Conservation (phyloP, 2,329 filamentous ascomycete genomes). For the Lecanosticta acicola region DNA sequence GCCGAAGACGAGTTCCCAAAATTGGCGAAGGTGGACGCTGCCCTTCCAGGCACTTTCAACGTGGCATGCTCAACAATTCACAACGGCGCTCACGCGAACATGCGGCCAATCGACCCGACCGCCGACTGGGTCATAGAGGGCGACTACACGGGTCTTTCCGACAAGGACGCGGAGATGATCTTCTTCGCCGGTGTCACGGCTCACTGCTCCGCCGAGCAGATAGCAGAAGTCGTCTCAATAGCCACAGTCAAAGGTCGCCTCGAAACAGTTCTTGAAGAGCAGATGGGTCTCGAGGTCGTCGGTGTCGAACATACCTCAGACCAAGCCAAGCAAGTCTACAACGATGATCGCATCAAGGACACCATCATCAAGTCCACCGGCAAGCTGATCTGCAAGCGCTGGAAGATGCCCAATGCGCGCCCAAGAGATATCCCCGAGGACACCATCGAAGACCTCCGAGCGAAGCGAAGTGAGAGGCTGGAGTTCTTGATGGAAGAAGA, state of each 20-base stretch:
- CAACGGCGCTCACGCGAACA: constrained; percentile 45
- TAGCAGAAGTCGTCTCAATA: constrained; percentile 15
- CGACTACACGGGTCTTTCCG: constrained; percentile 35
- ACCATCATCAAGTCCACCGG: constrained; percentile 49
- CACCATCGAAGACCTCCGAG: constrained; percentile 15
- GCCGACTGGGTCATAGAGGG: constrained; percentile 26
- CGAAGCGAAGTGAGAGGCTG: constrained; percentile 45
- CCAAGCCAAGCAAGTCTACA: constrained; percentile 46
- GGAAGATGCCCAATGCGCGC: constrained; percentile 38
- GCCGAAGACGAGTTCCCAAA: constrained; percentile 63
- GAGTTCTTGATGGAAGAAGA: constrained; percentile 64
- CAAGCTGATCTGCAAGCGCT: constrained; percentile 48
- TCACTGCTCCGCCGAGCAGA: constrained; percentile 35
- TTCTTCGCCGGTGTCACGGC: constrained; percentile 48
- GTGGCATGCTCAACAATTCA: constrained; percentile 66
- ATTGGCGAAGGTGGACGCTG: constrained; percentile 46
- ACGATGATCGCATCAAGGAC: constrained; percentile 33
- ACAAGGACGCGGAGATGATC: constrained; percentile 45
- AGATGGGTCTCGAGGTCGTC: constrained; percentile 57
- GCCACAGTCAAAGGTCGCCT: constrained; percentile 30
- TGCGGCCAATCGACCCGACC: constrained; percentile 6
- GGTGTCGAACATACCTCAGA: constrained; percentile 45
- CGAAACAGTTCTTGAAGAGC: constrained; percentile 40
- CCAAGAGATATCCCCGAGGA: constrained; percentile 22
- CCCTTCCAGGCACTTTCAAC: constrained; percentile 75